Evolutionary conservation across 768 basidiomycete species (phyloP).

Genomic region (Lactarius deliciosus): DNA sequence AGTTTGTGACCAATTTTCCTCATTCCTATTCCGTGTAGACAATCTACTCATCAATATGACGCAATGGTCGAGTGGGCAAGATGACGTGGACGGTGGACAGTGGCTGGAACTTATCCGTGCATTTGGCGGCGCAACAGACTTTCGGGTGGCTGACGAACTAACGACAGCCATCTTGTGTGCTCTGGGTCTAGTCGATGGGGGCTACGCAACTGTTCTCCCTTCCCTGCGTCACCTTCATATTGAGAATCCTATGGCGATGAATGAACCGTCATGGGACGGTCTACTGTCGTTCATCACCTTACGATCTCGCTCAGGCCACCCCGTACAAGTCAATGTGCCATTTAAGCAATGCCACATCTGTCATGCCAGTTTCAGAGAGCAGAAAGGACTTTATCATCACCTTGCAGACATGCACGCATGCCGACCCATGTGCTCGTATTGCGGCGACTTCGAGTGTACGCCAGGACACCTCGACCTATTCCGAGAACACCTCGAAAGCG

Average conservation of each 20-base stretch:
- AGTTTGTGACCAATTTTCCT: background rate
- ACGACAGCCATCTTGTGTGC: too few species aligned
- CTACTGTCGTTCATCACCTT: background rate
- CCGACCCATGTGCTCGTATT: background rate
- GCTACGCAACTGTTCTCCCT: background rate
- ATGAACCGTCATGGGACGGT: background rate
- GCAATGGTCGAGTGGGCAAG: background rate
- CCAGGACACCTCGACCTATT: background rate
- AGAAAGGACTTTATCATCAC: background rate
- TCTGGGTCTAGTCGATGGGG: background rate
- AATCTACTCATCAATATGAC: background rate
- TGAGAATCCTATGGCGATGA: too few species aligned
- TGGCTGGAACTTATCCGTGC: background rate
- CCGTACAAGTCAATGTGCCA: background rate
- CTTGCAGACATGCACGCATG: fast-evolving
- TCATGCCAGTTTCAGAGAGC: fast-evolving
- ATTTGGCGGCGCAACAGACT: background rate
- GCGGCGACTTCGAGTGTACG: background rate
- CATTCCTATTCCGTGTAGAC: background rate
- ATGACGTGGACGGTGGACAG: background rate
- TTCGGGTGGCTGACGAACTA: background rate
- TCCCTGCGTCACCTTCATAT: background rate
- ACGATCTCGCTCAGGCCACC: background rate
- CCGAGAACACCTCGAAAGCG: background rate
- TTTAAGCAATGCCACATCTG: background rate